These are phyloP conservation scores for Scytalidium lignicola DNA, from an alignment of 2,329 filamentous ascomycete species.

Conservation along the genomic window DNA sequence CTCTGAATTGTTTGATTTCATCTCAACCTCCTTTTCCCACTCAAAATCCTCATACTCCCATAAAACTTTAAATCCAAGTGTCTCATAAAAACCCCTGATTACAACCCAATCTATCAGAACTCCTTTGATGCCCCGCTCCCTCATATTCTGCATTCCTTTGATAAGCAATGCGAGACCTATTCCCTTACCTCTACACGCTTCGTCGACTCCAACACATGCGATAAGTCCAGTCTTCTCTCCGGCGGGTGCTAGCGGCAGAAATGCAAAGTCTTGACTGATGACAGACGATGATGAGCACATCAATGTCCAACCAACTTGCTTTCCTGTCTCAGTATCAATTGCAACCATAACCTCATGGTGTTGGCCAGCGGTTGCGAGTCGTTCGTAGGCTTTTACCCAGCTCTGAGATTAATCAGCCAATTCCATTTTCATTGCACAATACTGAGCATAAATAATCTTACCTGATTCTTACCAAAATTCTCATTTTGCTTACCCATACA, in stretches of 20 bases:
- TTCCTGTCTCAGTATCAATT: slow-evolving; percentile 25
- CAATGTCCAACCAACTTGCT: slow-evolving; percentile 35
- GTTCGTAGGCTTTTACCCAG: slow-evolving; percentile 32
- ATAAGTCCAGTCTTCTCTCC: slow-evolving; percentile 34
- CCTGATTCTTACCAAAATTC: slow-evolving; percentile 13
- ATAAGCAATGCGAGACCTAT: slow-evolving; percentile 34
- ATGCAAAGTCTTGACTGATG: slow-evolving; percentile 30
- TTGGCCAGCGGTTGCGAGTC: slow-evolving; percentile 26
- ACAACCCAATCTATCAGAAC: slow-evolving; percentile 36
- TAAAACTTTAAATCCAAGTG: slow-evolving; percentile 34
- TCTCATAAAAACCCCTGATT: slow-evolving; percentile 34
- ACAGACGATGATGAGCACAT: slow-evolving; percentile 30
- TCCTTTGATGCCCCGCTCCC: slow-evolving; percentile 29
- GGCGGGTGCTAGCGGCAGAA: slow-evolving; percentile 27
- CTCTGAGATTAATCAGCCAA: slow-evolving; percentile 15
- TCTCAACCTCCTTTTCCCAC: not conserved
- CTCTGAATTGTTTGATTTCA: not conserved
- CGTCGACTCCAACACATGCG: slow-evolving; percentile 34
- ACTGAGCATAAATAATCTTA: slow-evolving; percentile 2
- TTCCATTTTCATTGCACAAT: not conserved
- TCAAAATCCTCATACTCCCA: slow-evolving; percentile 25
- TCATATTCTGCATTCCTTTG: slow-evolving; percentile 34
- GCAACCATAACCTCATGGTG: slow-evolving; percentile 33
- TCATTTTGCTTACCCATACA: slow-evolving; percentile 30
- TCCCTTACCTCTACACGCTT: slow-evolving; percentile 28